Percentiles rank a stretch among this genome's conserved stretches.
phyloP scores from a whole-genome alignment of 139 green algal genomes.

The Chlamydomonas sphaeroides region DNA sequence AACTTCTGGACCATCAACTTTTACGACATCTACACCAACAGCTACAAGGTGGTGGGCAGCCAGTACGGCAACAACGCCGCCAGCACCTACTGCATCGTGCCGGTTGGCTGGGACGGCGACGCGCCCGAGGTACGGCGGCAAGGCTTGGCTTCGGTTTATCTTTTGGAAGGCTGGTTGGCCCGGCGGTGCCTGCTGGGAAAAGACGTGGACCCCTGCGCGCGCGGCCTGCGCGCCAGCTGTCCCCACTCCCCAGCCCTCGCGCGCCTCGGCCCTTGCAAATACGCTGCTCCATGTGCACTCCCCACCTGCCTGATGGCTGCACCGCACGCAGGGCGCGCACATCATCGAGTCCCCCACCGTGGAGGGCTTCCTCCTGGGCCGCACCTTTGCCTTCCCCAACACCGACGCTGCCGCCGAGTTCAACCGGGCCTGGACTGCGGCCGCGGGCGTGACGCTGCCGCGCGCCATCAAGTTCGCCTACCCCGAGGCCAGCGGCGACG shows the following conservation, averaged over 20 bases:
- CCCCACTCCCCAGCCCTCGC: too few species aligned
- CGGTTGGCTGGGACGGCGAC: not conserved
- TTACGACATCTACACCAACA: not conserved
- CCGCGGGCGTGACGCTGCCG: not conserved
- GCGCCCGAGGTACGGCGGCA: not conserved
- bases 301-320: too few species aligned
- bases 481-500: not conserved
- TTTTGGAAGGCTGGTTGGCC: too few species aligned
- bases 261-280: too few species aligned
- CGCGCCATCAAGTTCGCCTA: not conserved
- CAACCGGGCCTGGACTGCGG: not conserved
- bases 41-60: not conserved
- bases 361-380: not conserved
- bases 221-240: too few species aligned
- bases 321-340: not conserved
- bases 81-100: not conserved
- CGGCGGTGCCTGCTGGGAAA: too few species aligned
- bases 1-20: slow-evolving; percentile 8
- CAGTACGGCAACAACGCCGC: not conserved
- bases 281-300: too few species aligned
- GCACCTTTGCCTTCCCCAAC: not conserved
- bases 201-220: too few species aligned
- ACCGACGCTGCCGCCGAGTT: not conserved
- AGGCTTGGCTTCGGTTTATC: too few species aligned
- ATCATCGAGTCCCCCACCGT: not conserved